Percentiles rank a stretch among this genome's conserved stretches.
Evolutionary conservation across 2,329 filamentous ascomycete species (phyloP).

Genomic region (Exophiala xenobiotica): DNA sequence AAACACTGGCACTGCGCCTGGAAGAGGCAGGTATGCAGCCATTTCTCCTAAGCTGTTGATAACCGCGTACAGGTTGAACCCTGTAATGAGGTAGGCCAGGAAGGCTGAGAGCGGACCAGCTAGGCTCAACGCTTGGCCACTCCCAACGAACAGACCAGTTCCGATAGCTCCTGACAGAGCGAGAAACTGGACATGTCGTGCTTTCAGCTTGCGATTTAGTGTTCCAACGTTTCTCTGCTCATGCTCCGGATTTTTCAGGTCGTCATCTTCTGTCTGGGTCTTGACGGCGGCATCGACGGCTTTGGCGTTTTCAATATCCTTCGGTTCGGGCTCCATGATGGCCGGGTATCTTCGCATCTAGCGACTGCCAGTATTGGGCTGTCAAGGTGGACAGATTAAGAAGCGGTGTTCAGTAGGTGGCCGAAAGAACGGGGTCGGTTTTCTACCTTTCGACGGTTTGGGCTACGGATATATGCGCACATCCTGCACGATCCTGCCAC

Average conservation of each 20-base stretch:
- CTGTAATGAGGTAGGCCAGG: constrained; percentile 39
- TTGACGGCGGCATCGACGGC: constrained; percentile 3
- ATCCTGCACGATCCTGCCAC: background rate
- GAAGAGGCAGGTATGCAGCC: constrained; percentile 56
- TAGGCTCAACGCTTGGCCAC: constrained; percentile 65
- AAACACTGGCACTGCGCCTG: constrained; percentile 55
- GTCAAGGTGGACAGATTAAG: no score
- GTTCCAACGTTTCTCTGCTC: constrained; percentile 17
- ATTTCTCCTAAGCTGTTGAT: constrained; percentile 56
- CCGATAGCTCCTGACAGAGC: constrained; percentile 42
- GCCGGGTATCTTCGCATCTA: background rate
- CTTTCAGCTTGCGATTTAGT: constrained; percentile 31
- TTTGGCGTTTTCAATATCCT: constrained; percentile 15
- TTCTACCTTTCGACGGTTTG: no score
- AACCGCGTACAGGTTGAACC: constrained; percentile 43
- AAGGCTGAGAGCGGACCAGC: constrained; percentile 60
- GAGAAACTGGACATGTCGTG: constrained; percentile 35
- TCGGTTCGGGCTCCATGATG: constrained; percentile 6
- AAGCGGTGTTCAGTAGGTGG: no score
- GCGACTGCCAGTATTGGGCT: background rate
- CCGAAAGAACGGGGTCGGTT: no score
- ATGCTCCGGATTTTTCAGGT: constrained; percentile 13
- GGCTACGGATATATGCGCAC: background rate
- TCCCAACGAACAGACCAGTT: constrained; percentile 83
- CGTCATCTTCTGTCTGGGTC: constrained; percentile 1